Percentiles rank a stretch among this genome's conserved stretches.
Conservation (phyloP, 306 rosid species). For the Echinosophora koreensis region DNA sequence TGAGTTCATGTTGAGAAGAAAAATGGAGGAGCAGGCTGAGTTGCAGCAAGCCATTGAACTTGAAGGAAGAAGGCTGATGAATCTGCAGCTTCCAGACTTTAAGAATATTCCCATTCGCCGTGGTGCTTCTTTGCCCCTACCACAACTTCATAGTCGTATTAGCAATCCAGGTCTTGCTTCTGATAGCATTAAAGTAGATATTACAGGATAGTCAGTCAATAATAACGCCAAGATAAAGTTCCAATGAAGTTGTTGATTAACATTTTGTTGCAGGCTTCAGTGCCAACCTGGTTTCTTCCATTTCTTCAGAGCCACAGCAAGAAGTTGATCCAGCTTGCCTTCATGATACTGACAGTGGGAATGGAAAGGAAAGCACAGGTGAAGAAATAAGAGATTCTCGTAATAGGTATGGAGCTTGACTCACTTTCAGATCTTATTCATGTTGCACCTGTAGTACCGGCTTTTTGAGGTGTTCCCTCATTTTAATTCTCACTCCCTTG, state of each 20-base stretch:
- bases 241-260: slow-evolving; percentile 15
- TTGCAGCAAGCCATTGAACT: slow-evolving; percentile 73
- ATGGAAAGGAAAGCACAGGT: slow-evolving; percentile 36
- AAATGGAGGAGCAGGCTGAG: slow-evolving; percentile 74
- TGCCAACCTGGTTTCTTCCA: slow-evolving; percentile 37
- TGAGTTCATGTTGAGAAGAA: slow-evolving; percentile 64
- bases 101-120: slow-evolving; percentile 54
- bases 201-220: slow-evolving; percentile 49
- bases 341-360: slow-evolving; percentile 37
- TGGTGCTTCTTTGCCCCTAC: slow-evolving; percentile 56
- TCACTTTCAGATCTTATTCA: background rate
- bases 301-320: slow-evolving; percentile 38
- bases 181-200: slow-evolving; percentile 57
- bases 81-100: slow-evolving; percentile 76
- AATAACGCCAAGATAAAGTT: background rate
- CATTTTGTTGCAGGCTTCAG: slow-evolving; percentile 53
- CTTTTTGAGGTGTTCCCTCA: background rate
- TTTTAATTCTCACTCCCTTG: slow-evolving; percentile 7
- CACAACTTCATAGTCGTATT: slow-evolving; percentile 49
- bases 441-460: background rate
- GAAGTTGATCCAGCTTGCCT: slow-evolving; percentile 46
- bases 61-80: slow-evolving; percentile 75
- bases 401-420: slow-evolving; percentile 48
- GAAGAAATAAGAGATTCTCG: slow-evolving; percentile 43
- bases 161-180: slow-evolving; percentile 49